Conservation (phyloP, 495 filamentous ascomycete genomes). For the Tuber borchii region DNA sequence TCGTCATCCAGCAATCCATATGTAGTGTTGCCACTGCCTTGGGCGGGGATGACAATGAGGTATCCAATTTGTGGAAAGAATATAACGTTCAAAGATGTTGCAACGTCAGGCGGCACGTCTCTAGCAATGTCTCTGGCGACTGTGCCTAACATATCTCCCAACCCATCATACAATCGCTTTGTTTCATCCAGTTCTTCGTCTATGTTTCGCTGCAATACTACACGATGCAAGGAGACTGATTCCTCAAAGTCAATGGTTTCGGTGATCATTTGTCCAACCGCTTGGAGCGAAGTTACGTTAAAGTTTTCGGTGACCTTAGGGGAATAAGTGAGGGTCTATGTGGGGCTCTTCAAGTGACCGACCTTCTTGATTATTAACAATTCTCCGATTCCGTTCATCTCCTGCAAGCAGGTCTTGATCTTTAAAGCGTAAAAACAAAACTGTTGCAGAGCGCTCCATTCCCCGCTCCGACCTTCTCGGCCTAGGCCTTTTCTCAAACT, state of each 20-base stretch:
- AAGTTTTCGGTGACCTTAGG: constrained; percentile 31
- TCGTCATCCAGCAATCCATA: constrained; percentile 22
- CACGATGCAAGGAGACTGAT: constrained; percentile 65
- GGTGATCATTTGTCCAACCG: constrained; percentile 63
- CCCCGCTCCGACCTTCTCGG: constrained; percentile 27
- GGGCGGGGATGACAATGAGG: constrained; percentile 60
- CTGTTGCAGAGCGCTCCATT: constrained; percentile 42
- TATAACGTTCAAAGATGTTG: constrained; percentile 65
- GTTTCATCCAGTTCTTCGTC: constrained; percentile 71
- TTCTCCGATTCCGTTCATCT: constrained; percentile 53
- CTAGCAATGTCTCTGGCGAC: constrained; percentile 57
- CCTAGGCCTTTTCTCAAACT: constrained; percentile 30
- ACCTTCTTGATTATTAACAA: constrained; percentile 58
- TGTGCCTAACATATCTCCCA: constrained; percentile 63
- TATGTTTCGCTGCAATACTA: constrained; percentile 64
- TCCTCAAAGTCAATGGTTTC: constrained; percentile 76
- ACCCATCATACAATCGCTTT: constrained; percentile 68
- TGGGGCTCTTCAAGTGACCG: constrained; percentile 6
- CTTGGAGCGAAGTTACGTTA: constrained; percentile 48
- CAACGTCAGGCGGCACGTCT: constrained; percentile 56
- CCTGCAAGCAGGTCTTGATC: constrained; percentile 58
- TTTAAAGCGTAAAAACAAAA: constrained; percentile 64
- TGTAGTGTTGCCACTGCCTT: neutral
- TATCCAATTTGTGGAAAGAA: constrained; percentile 91
- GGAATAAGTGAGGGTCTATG: constrained; percentile 24